Evolutionary conservation across 164 flowering plant genomes (phyloP).

Genomic region (Tinospora cordifolia): DNA sequence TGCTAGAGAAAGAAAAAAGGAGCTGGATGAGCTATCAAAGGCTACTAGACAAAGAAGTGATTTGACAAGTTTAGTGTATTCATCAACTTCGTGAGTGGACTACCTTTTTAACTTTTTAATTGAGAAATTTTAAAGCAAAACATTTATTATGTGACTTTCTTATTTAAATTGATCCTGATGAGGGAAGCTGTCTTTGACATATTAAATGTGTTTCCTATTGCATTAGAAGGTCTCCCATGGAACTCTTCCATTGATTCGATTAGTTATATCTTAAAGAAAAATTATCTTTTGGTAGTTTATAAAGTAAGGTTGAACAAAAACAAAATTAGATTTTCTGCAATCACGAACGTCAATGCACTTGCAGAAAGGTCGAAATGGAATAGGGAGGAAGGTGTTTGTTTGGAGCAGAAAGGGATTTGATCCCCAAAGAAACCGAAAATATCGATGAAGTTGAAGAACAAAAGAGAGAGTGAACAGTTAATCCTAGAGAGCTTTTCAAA

Average conservation of each 20-base stretch:
- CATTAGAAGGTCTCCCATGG: not conserved
- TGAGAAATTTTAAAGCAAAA: not conserved
- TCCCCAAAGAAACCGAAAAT: no score
- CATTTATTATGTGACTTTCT: not conserved
- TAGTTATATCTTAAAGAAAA: not conserved
- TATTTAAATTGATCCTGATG: not conserved
- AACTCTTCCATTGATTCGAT: not conserved
- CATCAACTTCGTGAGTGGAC: constrained; percentile 23
- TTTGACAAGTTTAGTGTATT: constrained; percentile 15
- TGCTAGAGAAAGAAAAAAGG: constrained; percentile 30
- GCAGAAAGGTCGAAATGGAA: no score
- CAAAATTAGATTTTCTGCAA: no score
- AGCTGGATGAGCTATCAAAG: constrained; percentile 23
- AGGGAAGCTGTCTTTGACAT: not conserved
- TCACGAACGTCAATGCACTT: no score
- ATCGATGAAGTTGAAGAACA: no score
- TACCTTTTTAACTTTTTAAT: constrained; percentile 1
- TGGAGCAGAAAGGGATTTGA: no score
- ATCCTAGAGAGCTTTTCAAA: no score
- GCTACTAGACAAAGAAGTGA: constrained; percentile 22
- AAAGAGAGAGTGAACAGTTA: no score
- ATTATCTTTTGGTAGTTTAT: not conserved
- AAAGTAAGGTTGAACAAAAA: no score
- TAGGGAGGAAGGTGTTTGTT: no score
- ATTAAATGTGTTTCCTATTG: not conserved